phyloP scores from a whole-genome alignment of 208 protist genomes.

The Leishmania tropica region DNA sequence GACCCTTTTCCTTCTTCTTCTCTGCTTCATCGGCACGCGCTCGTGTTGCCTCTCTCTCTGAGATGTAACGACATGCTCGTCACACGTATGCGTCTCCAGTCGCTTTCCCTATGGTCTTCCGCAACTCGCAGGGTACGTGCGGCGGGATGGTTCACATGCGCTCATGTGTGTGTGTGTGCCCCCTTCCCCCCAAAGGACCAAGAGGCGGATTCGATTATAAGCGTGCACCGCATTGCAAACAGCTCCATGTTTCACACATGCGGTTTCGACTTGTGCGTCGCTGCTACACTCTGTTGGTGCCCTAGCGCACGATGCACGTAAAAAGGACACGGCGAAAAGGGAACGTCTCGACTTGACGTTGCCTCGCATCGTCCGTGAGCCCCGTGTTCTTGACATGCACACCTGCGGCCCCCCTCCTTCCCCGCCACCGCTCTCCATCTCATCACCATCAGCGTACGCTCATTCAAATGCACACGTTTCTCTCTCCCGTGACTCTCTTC shows the following conservation, averaged over 20 bases:
- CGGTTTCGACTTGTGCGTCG: not conserved
- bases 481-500: not conserved
- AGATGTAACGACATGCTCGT: not conserved
- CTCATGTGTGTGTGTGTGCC: not conserved
- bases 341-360: not conserved
- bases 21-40: too few species aligned
- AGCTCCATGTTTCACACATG: not conserved
- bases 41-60: not conserved
- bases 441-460: not conserved
- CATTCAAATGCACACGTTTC: not conserved
- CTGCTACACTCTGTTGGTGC: not conserved
- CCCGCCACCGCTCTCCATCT: not conserved
- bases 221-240: not conserved
- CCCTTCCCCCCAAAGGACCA: not conserved
- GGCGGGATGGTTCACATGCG: not conserved
- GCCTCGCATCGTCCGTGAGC: not conserved
- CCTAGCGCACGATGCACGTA: not conserved
- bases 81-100: not conserved
- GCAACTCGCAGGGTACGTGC: not conserved
- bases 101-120: not conserved
- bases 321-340: not conserved
- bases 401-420: not conserved
- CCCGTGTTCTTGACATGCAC: not conserved
- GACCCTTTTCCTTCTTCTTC: not conserved
- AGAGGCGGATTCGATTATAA: not conserved